phyloP scores from a whole-genome alignment of 345 rosid species.

The Stellera chamaejasme region DNA sequence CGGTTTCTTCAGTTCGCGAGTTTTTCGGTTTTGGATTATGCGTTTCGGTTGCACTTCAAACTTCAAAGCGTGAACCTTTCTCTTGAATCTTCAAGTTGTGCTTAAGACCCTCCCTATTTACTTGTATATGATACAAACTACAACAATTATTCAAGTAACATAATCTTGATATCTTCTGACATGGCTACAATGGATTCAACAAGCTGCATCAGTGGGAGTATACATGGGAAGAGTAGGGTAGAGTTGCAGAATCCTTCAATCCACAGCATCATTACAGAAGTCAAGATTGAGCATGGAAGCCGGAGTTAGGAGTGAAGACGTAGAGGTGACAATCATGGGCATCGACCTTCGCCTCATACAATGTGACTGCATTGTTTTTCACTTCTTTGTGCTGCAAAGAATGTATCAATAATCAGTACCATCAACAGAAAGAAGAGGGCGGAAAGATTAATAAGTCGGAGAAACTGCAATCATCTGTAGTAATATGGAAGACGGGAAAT shows the following conservation, averaged over 20 bases:
- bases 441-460: background rate
- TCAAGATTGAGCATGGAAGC: slow-evolving; percentile 27
- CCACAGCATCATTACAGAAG: too few species aligned
- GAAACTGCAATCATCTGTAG: background rate
- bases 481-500: background rate
- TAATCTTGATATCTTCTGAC: too few species aligned
- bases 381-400: slow-evolving; percentile 49
- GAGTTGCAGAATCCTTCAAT: background rate
- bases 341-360: slow-evolving; percentile 52
- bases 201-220: too few species aligned
- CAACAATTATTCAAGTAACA: too few species aligned
- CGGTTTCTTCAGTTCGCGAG: too few species aligned
- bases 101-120: too few species aligned
- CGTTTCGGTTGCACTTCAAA: too few species aligned
- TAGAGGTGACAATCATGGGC: slow-evolving; percentile 66
- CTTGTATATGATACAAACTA: too few species aligned
- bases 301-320: slow-evolving; percentile 48
- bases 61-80: too few species aligned
- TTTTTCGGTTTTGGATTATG: too few species aligned
- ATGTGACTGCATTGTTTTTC: slow-evolving; percentile 35
- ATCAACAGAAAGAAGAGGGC: background rate
- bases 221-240: background rate
- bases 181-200: too few species aligned
- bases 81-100: too few species aligned
- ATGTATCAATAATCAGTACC: background rate